A percentile compares a stretch with the other conserved stretches of the same genome.
These are phyloP conservation scores for Microsporum ferrugineum DNA, from an alignment of 2,329 filamentous ascomycete genomes.

Conservation along the genomic window DNA sequence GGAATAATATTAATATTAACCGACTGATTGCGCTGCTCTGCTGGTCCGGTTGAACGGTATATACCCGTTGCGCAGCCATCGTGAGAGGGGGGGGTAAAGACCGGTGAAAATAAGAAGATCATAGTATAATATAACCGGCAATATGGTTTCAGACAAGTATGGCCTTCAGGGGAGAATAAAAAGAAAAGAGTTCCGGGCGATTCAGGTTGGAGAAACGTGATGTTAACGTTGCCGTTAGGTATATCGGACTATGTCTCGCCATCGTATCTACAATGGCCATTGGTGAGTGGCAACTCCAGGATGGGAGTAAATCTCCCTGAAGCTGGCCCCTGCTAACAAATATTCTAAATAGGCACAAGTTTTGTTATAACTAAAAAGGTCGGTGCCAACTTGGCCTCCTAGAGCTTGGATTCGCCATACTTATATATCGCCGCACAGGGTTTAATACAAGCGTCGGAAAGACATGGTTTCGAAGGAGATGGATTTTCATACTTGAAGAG, in stretches of 20 bases:
- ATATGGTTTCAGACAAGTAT: constrained; percentile 37
- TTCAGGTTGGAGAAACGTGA: constrained; percentile 4
- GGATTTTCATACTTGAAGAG: constrained; percentile 89
- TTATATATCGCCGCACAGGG: constrained; percentile 44
- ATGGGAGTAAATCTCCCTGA: not conserved
- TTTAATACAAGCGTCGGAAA: constrained; percentile 77
- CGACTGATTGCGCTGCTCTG: not conserved
- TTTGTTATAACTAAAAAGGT: constrained; percentile 99
- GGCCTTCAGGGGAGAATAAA: constrained; percentile 5
- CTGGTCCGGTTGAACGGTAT: not conserved
- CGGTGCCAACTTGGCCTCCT: constrained; percentile 22
- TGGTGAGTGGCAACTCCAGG: constrained; percentile 21
- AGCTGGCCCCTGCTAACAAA: not conserved
- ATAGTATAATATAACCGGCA: constrained; percentile 11
- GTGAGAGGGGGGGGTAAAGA: not conserved
- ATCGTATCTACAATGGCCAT: constrained; percentile 40
- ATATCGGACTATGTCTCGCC: constrained; percentile 37
- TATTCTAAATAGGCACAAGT: constrained; percentile 57
- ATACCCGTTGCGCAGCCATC: not conserved
- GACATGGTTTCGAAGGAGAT: constrained; percentile 92
- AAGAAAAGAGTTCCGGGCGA: not conserved
- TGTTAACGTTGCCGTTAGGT: constrained; percentile 22
- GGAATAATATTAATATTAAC: constrained; percentile 4
- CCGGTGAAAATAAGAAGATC: not conserved
- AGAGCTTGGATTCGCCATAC: constrained; percentile 7